A percentile compares a stretch with the other conserved stretches of the same genome.
Evolutionary conservation across 2,329 filamentous ascomycete species (phyloP).

Genomic region (Trichoderma citrinoviride): DNA sequence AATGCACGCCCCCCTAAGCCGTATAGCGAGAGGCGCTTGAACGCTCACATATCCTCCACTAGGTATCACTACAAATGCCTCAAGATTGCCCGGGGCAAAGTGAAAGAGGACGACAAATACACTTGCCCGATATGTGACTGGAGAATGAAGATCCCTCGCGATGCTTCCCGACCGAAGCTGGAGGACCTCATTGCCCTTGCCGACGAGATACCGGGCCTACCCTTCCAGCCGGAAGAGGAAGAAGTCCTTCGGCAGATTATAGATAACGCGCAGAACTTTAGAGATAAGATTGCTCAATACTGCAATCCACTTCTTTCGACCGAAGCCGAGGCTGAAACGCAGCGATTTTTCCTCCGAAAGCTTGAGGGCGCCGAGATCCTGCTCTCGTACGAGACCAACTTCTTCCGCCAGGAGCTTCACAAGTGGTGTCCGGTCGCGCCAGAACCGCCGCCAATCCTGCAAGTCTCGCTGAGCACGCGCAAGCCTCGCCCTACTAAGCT

Average conservation of each 20-base stretch:
- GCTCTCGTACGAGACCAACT: conserved; percentile 91
- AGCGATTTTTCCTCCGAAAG: conserved; percentile 94
- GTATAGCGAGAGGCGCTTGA: neutral
- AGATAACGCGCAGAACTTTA: conserved; percentile 78
- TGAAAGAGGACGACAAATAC: conserved; percentile 98
- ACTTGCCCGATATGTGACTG: conserved; percentile 98
- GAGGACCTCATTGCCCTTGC: conserved; percentile 84
- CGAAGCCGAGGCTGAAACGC: conserved; percentile 80
- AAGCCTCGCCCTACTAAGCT: conserved; percentile 96
- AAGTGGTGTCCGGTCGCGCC: conserved; percentile 91
- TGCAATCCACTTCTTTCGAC: conserved; percentile 80
- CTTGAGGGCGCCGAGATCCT: conserved; percentile 96
- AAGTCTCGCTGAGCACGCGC: conserved; percentile 84
- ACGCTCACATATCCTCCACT: conserved; percentile 1
- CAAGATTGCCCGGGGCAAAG: conserved; percentile 95
- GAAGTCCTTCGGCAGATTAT: conserved; percentile 82
- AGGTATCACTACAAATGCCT: conserved; percentile 98
- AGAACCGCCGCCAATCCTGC: conserved; percentile 77
- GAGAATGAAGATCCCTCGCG: conserved; percentile 92
- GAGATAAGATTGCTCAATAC: conserved; percentile 74
- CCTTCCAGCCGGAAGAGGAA: conserved; percentile 96
- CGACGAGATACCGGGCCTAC: conserved; percentile 74
- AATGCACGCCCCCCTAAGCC: neutral
- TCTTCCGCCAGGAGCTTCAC: conserved; percentile 92
- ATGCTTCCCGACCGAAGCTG: conserved; percentile 90